Evolutionary conservation across 805 yeast genomes (phyloP), one percentile per base, ranked within the genome.

Genomic region (Metschnikowia continentalis): DNA sequence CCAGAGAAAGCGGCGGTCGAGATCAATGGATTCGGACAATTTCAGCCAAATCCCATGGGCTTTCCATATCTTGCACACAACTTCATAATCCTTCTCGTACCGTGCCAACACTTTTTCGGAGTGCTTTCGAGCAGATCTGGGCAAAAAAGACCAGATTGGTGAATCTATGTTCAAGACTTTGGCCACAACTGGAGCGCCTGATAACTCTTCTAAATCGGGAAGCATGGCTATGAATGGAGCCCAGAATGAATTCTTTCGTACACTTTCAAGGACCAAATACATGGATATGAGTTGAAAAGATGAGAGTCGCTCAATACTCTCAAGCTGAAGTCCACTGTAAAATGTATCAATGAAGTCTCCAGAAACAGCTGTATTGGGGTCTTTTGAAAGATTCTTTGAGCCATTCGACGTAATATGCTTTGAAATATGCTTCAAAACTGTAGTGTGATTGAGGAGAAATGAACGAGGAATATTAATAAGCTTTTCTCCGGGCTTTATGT

Each of bases 101-200:
- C 79, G 64, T 0, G 51, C 50, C 26, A 63, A 53, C 43, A 85
- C 84, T 42, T 72, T 63, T 0, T 63, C 57, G 3, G 77, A 66
- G 51, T 77, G 81, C 1, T 35, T 44, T 41, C 58, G 55, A 0
- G 83, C 72, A 0, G 78, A 65, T 4, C 56, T 26, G 0, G 91
- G 86, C 20, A 86, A 66, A 7, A 63, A 48, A 2, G 68, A 56
- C 44, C 74, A 64, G 1, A 77, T 53, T n/a, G 51, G 42, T 14
- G 64, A 57, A 47, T 59, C 51, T 14, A 49, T 64, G 11, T 68
- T 54, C 15, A 63, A 48, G 0, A 72, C 61, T 14, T 72, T 57
- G 96, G 96, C 88, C 0, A 77, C 68, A 37, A 88, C 66, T 1
- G 96, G 96, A 2, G 84, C 72, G 0, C 74, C 54, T 0, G 58